phyloP scores from a whole-genome alignment of 805 yeast genomes.

The Cyberlindnera bimundalis region DNA sequence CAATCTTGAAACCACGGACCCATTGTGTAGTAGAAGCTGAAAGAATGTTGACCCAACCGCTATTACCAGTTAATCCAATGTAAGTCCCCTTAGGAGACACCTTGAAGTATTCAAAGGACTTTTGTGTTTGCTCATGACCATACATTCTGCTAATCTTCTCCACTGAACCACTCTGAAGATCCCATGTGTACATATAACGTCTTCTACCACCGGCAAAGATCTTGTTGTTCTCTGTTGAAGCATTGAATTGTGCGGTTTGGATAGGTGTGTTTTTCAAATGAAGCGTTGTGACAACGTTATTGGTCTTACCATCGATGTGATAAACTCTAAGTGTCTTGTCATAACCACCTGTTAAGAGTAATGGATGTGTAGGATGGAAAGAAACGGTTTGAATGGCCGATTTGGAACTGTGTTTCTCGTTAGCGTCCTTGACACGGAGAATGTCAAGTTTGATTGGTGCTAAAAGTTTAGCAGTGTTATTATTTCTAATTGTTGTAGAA shows the following conservation, averaged over 20 bases:
- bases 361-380: conserved; percentile 83
- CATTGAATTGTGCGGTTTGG: conserved; percentile 66
- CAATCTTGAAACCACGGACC: conserved; percentile 82
- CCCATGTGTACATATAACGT: conserved; percentile 90
- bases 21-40: conserved; percentile 81
- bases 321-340: conserved; percentile 84
- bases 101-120: conserved; percentile 82
- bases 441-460: conserved; percentile 73
- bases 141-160: conserved; percentile 87
- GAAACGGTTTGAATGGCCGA: conserved; percentile 82
- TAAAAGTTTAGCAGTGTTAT: conserved; percentile 46
- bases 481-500: conserved; percentile 38
- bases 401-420: conserved; percentile 59
- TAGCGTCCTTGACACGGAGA: conserved; percentile 84
- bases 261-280: conserved; percentile 79
- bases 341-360: conserved; percentile 86
- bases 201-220: conserved; percentile 90
- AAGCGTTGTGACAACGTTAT: conserved; percentile 77
- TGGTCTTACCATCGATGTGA: conserved; percentile 85
- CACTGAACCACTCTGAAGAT: conserved; percentile 65
- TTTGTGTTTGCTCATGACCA: conserved; percentile 85
- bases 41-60: conserved; percentile 88
- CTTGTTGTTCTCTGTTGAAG: conserved; percentile 41
- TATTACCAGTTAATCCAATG: conserved; percentile 74
- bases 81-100: conserved; percentile 68